phyloP scores from a whole-genome alignment of 2,329 filamentous ascomycete species.

The Epichloe gansuensis region DNA sequence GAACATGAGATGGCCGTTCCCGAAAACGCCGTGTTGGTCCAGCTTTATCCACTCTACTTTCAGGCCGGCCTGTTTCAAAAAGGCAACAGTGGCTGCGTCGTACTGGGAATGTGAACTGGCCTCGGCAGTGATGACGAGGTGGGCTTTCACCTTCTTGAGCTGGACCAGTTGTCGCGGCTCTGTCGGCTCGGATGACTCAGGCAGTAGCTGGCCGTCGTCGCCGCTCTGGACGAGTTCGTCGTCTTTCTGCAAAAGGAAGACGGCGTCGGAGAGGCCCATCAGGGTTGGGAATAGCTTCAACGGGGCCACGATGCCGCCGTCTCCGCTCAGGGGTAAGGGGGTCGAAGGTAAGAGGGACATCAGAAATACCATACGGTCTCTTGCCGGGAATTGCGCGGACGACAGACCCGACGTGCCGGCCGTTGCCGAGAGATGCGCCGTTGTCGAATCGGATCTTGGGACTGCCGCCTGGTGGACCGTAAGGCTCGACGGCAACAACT shows the following conservation, averaged over 20 bases:
- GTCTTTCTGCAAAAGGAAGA: constrained; percentile 9
- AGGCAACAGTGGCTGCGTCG: constrained; percentile 42
- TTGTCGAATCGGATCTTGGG: background rate
- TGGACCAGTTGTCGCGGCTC: constrained; percentile 30
- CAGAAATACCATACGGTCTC: constrained; percentile 27
- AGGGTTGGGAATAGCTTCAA: background rate
- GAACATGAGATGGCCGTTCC: constrained; percentile 45
- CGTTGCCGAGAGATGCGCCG: background rate
- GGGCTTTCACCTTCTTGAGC: constrained; percentile 30
- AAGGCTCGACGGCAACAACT: constrained; percentile 40
- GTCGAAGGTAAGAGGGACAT: constrained; percentile 29
- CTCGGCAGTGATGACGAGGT: constrained; percentile 38
- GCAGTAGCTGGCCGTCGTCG: background rate
- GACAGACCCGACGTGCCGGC: constrained; percentile 9
- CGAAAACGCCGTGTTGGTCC: constrained; percentile 29
- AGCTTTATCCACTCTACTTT: constrained; percentile 31
- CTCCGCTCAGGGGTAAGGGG: constrained; percentile 17
- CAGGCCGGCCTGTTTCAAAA: constrained; percentile 39
- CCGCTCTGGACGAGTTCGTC: background rate
- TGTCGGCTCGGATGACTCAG: background rate
- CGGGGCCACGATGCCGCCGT: background rate
- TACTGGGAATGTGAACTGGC: constrained; percentile 41
- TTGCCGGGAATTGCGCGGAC: constrained; percentile 16
- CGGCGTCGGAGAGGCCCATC: background rate
- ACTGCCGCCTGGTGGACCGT: constrained; percentile 36